Evolutionary conservation across 106 monocot species (phyloP), one percentile per base, ranked within the genome.

Genomic region (Narthecium ossifragum): DNA sequence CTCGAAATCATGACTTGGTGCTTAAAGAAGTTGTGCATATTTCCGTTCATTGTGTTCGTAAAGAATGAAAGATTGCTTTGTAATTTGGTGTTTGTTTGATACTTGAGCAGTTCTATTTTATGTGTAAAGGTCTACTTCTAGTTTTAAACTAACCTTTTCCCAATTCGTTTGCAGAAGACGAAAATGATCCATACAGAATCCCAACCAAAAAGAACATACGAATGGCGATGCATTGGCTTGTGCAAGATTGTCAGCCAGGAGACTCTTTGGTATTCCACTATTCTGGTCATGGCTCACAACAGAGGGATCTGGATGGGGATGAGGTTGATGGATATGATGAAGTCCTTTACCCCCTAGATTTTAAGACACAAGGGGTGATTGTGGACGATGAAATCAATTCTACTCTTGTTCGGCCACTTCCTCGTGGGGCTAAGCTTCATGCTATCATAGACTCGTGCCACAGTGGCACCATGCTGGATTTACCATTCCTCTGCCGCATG

Each of bases 341-440:
- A 71, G 86, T 89, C 30, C 60, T 94, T 65, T 80, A 82, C 32
- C 94, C 94, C 5, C 31, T 94, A 60, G 94, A 94, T 67, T 89
- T 86, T 66, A 64, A 86, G 61, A 77, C 75, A 26, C 80, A 94
- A 70, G 94, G 94, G 59, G 80, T 89, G 83, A 86, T 94, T 57
- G 74, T 94, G 29, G 94, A 94, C 68, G 85, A 94, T 83, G 94
- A 94, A 63, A 89, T 94, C 33, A 94, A 94, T 68, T 75, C 71
- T 34, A 29, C 80, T 28, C 89, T 94, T 68, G 94, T 94, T 31
- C 72, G 73, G 50, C 94, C 94, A 23, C 75, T 94, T 65, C 85
- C 89, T 55, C 73, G 12, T 68, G 94, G 94, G 34, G 94, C 71
- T 41, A 85, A 72, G 78, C 94, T 94, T 63, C 94, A 94, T 78